A percentile compares a stretch with the other conserved stretches of the same genome.
These are phyloP conservation scores for Eutrema yunnanense DNA, from an alignment of 345 rosid species.

Conservation along the genomic window DNA sequence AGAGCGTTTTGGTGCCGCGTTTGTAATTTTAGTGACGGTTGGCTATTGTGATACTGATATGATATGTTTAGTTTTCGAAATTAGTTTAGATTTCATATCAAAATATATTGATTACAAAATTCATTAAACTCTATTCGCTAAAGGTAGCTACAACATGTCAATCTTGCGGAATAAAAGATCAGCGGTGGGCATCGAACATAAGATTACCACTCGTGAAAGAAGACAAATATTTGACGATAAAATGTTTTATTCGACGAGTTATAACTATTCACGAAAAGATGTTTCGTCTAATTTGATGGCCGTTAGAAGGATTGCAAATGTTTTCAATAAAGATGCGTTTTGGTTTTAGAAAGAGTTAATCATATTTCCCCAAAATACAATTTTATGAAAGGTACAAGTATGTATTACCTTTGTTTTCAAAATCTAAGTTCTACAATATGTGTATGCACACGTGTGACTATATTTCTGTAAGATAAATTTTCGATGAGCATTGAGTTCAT, in stretches of 20 bases:
- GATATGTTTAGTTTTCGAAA: neutral
- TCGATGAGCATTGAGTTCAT: neutral
- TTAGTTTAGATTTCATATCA: neutral
- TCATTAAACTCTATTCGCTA: neutral
- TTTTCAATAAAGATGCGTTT: neutral
- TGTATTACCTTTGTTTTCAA: neutral
- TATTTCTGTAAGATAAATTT: neutral
- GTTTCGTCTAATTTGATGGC: constrained; percentile 1
- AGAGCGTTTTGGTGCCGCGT: no score
- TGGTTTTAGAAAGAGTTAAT: neutral
- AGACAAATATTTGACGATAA: neutral
- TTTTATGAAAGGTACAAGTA: neutral
- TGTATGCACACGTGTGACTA: neutral
- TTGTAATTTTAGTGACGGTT: no score
- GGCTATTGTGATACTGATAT: neutral
- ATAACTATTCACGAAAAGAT: constrained; percentile 7
- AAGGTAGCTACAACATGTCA: neutral
- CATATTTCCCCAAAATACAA: neutral
- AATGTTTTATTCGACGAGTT: neutral
- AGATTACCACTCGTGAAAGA: neutral
- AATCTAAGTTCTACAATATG: neutral
- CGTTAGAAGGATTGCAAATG: no score
- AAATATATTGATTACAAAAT: neutral
- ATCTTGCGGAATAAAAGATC: neutral
- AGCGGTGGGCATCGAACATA: neutral